Base-by-base conservation (phyloP, 768 basidiomycete genomes). In the Podaxis pistillaris region DNA sequence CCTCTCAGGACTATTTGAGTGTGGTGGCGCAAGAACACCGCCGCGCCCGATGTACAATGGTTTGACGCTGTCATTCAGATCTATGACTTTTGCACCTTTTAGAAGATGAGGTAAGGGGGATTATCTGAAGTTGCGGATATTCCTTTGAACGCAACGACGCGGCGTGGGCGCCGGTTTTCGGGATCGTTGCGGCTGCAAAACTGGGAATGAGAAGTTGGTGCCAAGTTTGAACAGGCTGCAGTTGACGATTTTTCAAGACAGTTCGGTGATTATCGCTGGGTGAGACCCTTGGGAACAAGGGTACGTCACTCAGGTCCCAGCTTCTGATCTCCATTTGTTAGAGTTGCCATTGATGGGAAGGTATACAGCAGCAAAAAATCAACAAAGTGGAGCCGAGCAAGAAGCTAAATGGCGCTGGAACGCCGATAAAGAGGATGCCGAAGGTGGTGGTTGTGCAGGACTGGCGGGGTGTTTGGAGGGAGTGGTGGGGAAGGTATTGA, bases 311-410 rank as follows among this genome's bases (percentile, higher is more conserved):
- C 58, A 60, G 58, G 47, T 28, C 22, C 22, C 15, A 26, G 28
- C 24, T 38, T 38, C 37, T 51, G 17, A 60, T 60, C 50, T 41
- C 58, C 58, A 37, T 60, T 51, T 52, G 50, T 51, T 26, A 37
- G 50, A 51, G 37, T 60, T 60, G 13, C 58, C 58, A 60, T 60
- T 37, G 26, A 38, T 40, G 50, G 58, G 28, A 50, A 40, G 19
- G 22, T 4, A 37, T 11, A 24, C 4, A 15, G 5, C 17, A 22
- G 44, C 7, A 41, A 33, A 56, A 38, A 37, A 11, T 5, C 5
- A 37, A 40, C 26, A 12, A 11, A 40, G 58, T 36, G 47, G 58
- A 51, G 24, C 33, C 50, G 58, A 60, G 24, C 19, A 59, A 24
- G 33, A 26, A 37, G 33, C 36, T 37, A 36, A 38, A 22, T 36